Base-by-base conservation (phyloP, 768 basidiomycete species). In the Termitomyces heimii region DNA sequence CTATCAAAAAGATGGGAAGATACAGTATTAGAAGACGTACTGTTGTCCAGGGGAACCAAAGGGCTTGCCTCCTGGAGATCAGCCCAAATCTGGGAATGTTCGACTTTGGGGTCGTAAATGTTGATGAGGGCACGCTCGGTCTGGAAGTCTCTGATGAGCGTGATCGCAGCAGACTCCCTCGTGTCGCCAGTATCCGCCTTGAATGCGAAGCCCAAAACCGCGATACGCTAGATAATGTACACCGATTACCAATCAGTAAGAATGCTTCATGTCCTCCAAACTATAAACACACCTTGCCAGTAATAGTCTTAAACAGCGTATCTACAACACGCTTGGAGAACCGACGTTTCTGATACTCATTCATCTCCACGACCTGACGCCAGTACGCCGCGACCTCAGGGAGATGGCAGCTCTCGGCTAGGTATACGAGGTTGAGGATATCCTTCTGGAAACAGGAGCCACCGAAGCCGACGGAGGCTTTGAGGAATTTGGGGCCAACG, bases 381-480 rank as follows among this genome's bases (percentile, higher is more conserved):
- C 97, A 99, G 80, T 99, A 99, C 18, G 87, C 89, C 31, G 96
- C 97, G 28, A 99, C 95, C 72, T 98, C 94, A 39, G 95, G 94
- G 54, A 99, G 81, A 74, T 98, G 94, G 55, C 93, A 75, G 61
- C 89, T 93, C 76, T 98, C 95, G 68, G 86, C 89, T 44, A 99
- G 85, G 77, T 99, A 99, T 45, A 98, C 97, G 60, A 99, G 80
- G 78, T 99, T 99, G 67, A 99, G 85, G 73, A 98, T 98, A 69
- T 99, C 96, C 73, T 99, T 98, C 77, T 98, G 96, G 91, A 99
- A 99, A 77, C 96, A 99, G 13, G 89, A 92, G 37, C 97, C 97
- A 60, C 97, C 96, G 66, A 99, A 99, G 22, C 97, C 96, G 65
- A 97, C 94, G 49, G 88, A 90, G 42, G 93, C 91, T 70, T 91